Percentiles rank a stretch among this genome's conserved stretches.
These are phyloP conservation scores for Cairneyella variabilis DNA, from an alignment of 495 filamentous ascomycete species.

Conservation along the genomic window DNA sequence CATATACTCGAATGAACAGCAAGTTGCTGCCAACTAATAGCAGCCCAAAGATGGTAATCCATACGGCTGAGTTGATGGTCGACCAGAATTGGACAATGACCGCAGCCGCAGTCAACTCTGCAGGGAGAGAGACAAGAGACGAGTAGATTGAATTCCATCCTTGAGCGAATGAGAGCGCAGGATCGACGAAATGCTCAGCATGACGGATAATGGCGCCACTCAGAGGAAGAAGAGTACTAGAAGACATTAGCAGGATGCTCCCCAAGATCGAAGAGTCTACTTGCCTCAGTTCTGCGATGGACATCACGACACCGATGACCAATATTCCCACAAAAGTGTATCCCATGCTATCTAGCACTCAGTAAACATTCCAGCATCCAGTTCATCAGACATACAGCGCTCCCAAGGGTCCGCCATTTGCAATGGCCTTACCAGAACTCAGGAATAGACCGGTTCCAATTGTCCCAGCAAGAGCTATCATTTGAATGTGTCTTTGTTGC, in stretches of 20 bases:
- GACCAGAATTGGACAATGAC: conserved; percentile 78
- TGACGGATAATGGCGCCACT: conserved; percentile 33
- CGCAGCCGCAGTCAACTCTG: conserved; percentile 51
- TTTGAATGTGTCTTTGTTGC: conserved; percentile 63
- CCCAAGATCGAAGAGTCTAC: background rate
- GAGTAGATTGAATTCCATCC: conserved; percentile 23
- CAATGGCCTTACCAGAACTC: conserved; percentile 23
- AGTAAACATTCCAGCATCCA: background rate
- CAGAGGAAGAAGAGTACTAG: conserved; percentile 49
- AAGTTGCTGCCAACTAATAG: conserved; percentile 63
- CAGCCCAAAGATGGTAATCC: conserved; percentile 71
- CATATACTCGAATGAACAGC: conserved; percentile 63
- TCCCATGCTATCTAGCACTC: conserved; percentile 9
- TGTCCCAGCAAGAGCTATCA: conserved; percentile 79
- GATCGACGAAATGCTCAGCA: conserved; percentile 26
- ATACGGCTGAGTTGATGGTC: conserved; percentile 52
- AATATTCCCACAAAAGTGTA: conserved; percentile 21
- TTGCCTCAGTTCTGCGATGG: conserved; percentile 22
- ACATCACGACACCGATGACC: conserved; percentile 20
- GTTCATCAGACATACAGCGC: conserved; percentile 13
- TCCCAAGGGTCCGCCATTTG: conserved; percentile 19
- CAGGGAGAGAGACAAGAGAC: conserved; percentile 14
- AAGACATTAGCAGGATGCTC: background rate
- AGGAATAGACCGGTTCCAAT: conserved; percentile 27
- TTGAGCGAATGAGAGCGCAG: conserved; percentile 25